A percentile compares a stretch with the other conserved stretches of the same genome.
Evolutionary conservation across 306 rosid species (phyloP).

Genomic region (Macrotyloma uniflorum): DNA sequence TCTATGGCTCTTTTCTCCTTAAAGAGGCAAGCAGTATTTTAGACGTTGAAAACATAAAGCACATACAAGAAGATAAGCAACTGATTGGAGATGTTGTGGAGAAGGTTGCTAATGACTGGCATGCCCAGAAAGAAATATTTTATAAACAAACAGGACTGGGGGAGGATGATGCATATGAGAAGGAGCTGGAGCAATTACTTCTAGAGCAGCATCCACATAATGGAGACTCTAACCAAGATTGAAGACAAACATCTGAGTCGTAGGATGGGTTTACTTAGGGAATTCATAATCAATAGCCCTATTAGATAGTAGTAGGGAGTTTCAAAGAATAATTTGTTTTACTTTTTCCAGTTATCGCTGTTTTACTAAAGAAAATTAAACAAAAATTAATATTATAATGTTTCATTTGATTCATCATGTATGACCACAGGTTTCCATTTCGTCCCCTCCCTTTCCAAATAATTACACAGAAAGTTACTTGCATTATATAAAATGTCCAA

Average conservation of each 20-base stretch:
- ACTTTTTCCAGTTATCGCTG: background rate
- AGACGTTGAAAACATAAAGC: slow-evolving; percentile 62
- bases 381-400: background rate
- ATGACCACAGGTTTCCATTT: background rate
- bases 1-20: slow-evolving; percentile 21
- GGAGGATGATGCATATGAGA: slow-evolving; percentile 39
- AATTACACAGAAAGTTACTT: too few species aligned
- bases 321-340: background rate
- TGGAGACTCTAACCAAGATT: slow-evolving; percentile 16
- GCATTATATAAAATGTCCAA: too few species aligned
- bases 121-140: slow-evolving; percentile 54
- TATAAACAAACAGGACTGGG: slow-evolving; percentile 57
- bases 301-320: background rate
- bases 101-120: slow-evolving; percentile 66
- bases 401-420: background rate
- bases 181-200: slow-evolving; percentile 50
- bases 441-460: background rate
- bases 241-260: background rate
- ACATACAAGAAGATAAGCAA: slow-evolving; percentile 56
- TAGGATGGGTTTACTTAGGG: slow-evolving; percentile 16
- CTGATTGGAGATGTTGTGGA: slow-evolving; percentile 60
- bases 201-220: slow-evolving; percentile 36
- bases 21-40: slow-evolving; percentile 63
- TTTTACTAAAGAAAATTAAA: background rate
- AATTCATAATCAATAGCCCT: background rate